Evolutionary conservation across 1,284 basidiomycete species (phyloP), one percentile per base, ranked within the genome.

Genomic region (Rhodotorula sp.): DNA sequence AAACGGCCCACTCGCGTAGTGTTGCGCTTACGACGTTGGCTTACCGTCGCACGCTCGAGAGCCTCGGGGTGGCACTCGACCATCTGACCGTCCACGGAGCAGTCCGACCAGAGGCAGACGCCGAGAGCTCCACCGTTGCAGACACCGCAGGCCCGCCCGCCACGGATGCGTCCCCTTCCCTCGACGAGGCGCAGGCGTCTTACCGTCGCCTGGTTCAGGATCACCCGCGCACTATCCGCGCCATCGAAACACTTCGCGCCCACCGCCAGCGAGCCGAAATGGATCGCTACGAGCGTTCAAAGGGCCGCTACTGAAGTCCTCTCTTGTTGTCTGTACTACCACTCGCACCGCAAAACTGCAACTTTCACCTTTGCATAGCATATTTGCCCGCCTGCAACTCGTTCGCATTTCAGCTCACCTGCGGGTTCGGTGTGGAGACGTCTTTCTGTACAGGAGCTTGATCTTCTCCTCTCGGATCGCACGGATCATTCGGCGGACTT

Each of bases 21-120:
- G 63, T 62, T 24, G 29, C 46, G n/a, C 33, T 65, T 66, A 64
- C 67, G 54, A 58, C n/a, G n/a, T 17, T 54, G 26, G 67, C 66
- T 3, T 68, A 48, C 60, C 48, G 61, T 15, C 44, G 49, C 18
- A 55, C 67, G 14, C 66, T 68, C 57, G 60, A 45, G 20, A 56
- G 54, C 26, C 60, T 68, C 42, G 51, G 57, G 17, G 5, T 37
- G 1, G 59, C 64, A 18, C 60, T 68, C 60, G 64, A 62, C 22
- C 22, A 44, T n/a, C 46, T 71, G 22, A 49, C 62, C 20, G 49
- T 24, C 30, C 29, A 46, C 17, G 66, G 46, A 22, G 53, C 59
- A 1, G 7, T 33, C 17, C 62, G 62, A 22, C 24, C 24, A 4
- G 55, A 57, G 24, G 24, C 3, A 10, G 45, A 29, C 18, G 30